phyloP scores from a whole-genome alignment of 805 yeast species.

The Schwanniomyces vanrijiae region DNA sequence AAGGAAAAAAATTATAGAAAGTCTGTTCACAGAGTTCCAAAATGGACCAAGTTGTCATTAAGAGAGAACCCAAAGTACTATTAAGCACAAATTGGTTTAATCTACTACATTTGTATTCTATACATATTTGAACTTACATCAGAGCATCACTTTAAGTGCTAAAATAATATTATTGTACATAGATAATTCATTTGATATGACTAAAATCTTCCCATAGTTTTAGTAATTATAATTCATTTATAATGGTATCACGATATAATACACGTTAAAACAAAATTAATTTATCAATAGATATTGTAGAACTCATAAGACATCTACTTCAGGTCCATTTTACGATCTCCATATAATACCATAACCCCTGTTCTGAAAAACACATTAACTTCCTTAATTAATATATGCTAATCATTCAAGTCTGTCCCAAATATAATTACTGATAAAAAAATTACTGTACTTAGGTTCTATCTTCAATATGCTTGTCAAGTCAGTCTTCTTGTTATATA shows the following conservation, averaged over 20 bases:
- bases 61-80: conserved; percentile 77
- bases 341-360: background rate
- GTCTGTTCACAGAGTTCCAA: conserved; percentile 82
- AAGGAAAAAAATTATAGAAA: conserved; percentile 79
- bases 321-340: background rate
- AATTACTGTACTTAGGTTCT: conserved; percentile 58
- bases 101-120: background rate
- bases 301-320: background rate
- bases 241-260: background rate
- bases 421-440: conserved; percentile 69
- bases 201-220: background rate
- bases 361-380: background rate
- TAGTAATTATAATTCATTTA: background rate
- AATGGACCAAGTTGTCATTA: conserved; percentile 84
- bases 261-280: background rate
- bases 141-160: background rate
- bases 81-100: conserved; percentile 23
- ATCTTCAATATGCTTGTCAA: conserved; percentile 51
- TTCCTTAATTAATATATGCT: background rate
- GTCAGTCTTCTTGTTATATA: conserved; percentile 48
- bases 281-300: background rate
- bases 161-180: background rate
- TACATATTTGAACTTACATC: background rate
- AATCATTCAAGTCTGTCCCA: conserved; percentile 57
- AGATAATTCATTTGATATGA: background rate